These are phyloP conservation scores for Phascolomyces articulosus DNA, from an alignment of 371 early-diverging fungal species.

Conservation along the genomic window DNA sequence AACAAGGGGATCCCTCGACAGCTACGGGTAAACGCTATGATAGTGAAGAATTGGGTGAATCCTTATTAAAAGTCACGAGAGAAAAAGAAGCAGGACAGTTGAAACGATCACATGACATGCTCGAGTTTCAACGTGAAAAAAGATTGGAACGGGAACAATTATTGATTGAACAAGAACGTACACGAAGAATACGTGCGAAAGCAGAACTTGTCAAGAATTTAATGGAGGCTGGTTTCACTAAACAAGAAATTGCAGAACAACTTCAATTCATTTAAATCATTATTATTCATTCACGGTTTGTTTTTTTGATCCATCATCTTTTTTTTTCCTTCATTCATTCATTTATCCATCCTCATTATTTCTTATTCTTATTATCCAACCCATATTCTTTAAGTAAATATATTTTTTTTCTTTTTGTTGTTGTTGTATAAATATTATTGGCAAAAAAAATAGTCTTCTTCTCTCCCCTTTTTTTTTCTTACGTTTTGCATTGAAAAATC, in stretches of 20 bases:
- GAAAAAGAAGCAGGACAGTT: conserved; percentile 47
- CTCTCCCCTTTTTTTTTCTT: no score
- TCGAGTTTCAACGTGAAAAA: conserved; percentile 45
- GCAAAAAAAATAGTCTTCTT: no score
- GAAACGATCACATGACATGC: conserved; percentile 49
- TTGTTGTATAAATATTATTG: no score
- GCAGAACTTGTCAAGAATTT: conserved; percentile 50
- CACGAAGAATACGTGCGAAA: conserved; percentile 45
- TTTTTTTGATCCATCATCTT: no score
- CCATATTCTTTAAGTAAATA: no score
- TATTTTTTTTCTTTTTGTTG: no score
- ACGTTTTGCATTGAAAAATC: no score
- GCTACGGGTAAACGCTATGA: conserved; percentile 11
- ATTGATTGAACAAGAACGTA: conserved; percentile 45
- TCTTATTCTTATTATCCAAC: no score
- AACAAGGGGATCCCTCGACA: no score
- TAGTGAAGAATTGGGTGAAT: conserved; percentile 28
- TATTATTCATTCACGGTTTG: conserved; percentile 12
- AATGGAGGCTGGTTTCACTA: conserved; percentile 46
- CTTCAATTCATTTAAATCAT: conserved; percentile 18
- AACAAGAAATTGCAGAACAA: conserved; percentile 47
- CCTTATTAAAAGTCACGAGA: conserved; percentile 39
- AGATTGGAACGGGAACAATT: conserved; percentile 43
- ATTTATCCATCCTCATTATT: background rate
- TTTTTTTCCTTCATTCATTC: background rate